Base-by-base conservation (phyloP, 2,329 filamentous ascomycete genomes). In the Fragosphaeria purpurea region DNA sequence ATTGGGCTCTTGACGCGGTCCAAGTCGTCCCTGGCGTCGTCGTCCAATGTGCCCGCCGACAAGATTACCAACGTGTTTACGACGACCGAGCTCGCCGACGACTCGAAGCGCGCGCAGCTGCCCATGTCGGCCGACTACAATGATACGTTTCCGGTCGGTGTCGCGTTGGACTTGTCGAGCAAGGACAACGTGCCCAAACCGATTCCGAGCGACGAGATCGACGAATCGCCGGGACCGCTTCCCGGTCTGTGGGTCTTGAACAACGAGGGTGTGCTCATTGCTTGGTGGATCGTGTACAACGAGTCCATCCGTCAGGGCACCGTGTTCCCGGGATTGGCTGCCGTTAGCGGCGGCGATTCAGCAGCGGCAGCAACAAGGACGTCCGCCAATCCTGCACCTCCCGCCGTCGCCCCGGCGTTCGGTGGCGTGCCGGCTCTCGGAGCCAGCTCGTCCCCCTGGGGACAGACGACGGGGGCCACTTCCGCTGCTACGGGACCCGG, bases 251-350 rank as follows among this genome's bases (percentile, higher is more conserved):
- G 93, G 75, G 76, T 88, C 34, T 72, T 98, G 12, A 97, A 94
- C 53, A 84, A 95, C 57, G 88, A 96, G 61, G 93, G 93, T 56
- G 70, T 95, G 8, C 72, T 98, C 12, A 82, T 80, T 44, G 77
- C 82, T 10, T 98, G 91, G 89, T 96, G 91, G 88, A 69, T 97
- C 42, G 78, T 97, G 22, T 96, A 96, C 67, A 80, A 85, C 38
- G 88, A 94, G 41, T 89, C 91, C 2, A 82, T 98, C 54, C 80
- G 83, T 53, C 73, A 83, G 58, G 83, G 83, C 4, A 80, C 79
- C 6, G 78, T 80, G 0, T 97, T 89, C 64, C 77, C 84, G 41
- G 86, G 85, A 5, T 71, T 96, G 56, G 70, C 75, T 41, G 70
- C 68, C 43, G 70, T 70, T 35, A 70, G 72, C 52, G 65, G 66